A percentile compares a stretch with the other conserved stretches of the same genome.
Conservation (phyloP, 768 basidiomycete species). For the Phanerochaete carnosa region DNA sequence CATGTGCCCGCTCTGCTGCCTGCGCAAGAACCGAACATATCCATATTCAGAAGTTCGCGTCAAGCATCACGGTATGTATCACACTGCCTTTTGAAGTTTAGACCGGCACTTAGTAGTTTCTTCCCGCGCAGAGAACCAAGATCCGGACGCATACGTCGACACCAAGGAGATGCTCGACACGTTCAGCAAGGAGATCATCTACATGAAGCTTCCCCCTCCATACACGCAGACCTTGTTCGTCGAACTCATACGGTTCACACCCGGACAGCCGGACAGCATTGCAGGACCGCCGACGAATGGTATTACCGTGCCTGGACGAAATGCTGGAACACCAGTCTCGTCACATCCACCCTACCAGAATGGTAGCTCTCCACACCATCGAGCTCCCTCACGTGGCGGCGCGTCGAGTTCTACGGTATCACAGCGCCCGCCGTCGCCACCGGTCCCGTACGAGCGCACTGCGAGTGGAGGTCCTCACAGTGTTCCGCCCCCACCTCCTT, state of each 20-base stretch:
- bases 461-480: conserved; percentile 24
- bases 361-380: neutral
- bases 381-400: conserved; percentile 1
- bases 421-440: conserved; percentile 23
- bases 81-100: neutral
- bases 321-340: conserved; percentile 15
- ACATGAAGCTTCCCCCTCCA: conserved; percentile 62
- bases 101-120: conserved; percentile 12
- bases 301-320: neutral
- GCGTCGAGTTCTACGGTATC: neutral
- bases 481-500: conserved; percentile 36
- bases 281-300: conserved; percentile 1
- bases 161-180: conserved; percentile 70
- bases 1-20: conserved; percentile 73
- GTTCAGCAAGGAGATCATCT: conserved; percentile 69
- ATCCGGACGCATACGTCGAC: conserved; percentile 64
- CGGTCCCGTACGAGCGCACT: conserved; percentile 36
- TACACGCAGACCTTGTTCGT: conserved; percentile 69
- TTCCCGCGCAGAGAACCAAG: conserved; percentile 43
- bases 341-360: conserved; percentile 3
- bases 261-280: conserved; percentile 47
- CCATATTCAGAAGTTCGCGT: conserved; percentile 76
- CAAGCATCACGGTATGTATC: conserved; percentile 51
- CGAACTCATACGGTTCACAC: conserved; percentile 64
- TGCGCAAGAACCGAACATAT: conserved; percentile 70